Evolutionary conservation across 345 rosid species (phyloP), one percentile per base, ranked within the genome.

Genomic region (Eucalyptus pauciflora): DNA sequence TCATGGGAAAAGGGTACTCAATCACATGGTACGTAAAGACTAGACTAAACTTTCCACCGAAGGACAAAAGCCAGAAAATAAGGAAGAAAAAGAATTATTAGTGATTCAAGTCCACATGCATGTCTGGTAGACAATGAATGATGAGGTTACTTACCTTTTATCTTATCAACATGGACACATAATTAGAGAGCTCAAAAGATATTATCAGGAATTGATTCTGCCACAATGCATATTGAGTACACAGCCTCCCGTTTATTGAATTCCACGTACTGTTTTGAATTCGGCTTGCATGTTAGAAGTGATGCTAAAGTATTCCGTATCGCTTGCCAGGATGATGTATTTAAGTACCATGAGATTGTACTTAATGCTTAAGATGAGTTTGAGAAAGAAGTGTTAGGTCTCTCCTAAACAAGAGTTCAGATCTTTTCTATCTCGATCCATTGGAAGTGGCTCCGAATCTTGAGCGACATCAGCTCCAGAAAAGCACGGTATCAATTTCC

Each of bases 81-180:
- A n/a, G 64, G 29, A 49, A 31, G 31, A 46, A 9, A 85, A 86
- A 67, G 48, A 76, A 33, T 71, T 85, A 52, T 29, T 17, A 24
- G 88, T 27, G 51, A 64, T 12, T 76, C 86, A 22, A 80, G 90
- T 85, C 56, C 79, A 83, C 80, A 37, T 20, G 83, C 83, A 76
- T 41, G 89, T 41, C 87, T 37, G 86, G 90, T 87, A 79, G 89
- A 83, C 90, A 88, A 87, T 54, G 85, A 87, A 91, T 83, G 83
- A 89, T 87, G 92, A 89, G 88, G 43, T 79, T 11, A 54, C 50
- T 76, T 3, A 41, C 48, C 83, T 37, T 76, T 76, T 76, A 41
- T 76, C 29, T 76, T 2, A 41, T 41, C 27, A 20, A 76, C 83
- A 76, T 76, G 48, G 48, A 41, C 83, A 41, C 83, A 20, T 76